Base-by-base conservation (phyloP, 495 filamentous ascomycete genomes). In the Lasiosphaeria ovina region DNA sequence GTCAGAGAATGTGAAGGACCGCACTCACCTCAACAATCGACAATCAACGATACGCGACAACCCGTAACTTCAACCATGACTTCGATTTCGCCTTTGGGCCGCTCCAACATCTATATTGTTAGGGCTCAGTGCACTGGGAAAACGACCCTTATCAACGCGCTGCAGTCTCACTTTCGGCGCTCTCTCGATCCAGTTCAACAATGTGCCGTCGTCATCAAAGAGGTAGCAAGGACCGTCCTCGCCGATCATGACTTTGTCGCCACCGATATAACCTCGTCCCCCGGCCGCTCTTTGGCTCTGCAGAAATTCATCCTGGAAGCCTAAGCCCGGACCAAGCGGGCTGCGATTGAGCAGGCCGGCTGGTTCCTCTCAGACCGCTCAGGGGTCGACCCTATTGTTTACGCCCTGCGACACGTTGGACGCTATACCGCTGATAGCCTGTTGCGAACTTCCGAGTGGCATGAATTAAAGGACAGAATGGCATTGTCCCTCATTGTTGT, bases 281-380 rank as follows among this genome's bases (percentile, higher is more conserved):
- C 68, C 2, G 59, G 61, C 7, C 65, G 70, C 17, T 63, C 70
- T 6, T 64, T 80, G 0, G 59, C 73, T 6, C 66, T 82, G 0
- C 80, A 83, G 62, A 44, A 64, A 33, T 66, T 74, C 32, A 83
- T 83, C 38, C 62, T 84, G 7, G 58, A 75, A 55, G 78, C 74
- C 4, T 79, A 83, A 66, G 58, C 59, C 50, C 42, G 63, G 38
- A 72, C 71, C n/a, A 81, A 83, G 66, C 32, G 16, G 11, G 64
- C 59, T 3, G 59, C 56, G 3, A 51, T 16, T 8, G 33, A 31
- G 12, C 44, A 7, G 49, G 38, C 8, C 4, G 4, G 31, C 12
- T 81, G 80, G 77, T 77, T 78, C 63, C 73, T 83, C 55, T 79
- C 81, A 0, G 81, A 83, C 62, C 71, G 81, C 6, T 83, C 81